Percentiles rank a stretch among this genome's conserved stretches.
Conservation (phyloP, 345 rosid genomes). For the Gossypium raimondii region DNA sequence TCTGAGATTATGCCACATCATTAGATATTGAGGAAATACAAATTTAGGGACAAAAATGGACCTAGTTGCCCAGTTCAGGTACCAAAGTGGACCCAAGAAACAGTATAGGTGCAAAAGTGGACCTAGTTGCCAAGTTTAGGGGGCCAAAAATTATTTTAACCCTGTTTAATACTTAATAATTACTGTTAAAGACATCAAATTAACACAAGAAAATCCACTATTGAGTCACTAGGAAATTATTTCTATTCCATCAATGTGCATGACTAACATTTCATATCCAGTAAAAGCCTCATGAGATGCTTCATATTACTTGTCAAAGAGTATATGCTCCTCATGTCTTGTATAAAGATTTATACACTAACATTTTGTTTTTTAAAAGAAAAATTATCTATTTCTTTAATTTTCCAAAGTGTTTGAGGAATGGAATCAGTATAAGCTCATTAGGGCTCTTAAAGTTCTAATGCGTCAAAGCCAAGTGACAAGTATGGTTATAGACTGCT, state of each 20-base stretch:
- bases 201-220: not conserved
- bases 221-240: not conserved
- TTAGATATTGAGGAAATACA: too few species aligned
- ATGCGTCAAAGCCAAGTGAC: not conserved
- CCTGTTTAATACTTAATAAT: not conserved
- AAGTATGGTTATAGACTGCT: not conserved
- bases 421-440: not conserved
- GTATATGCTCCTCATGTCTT: not conserved
- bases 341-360: not conserved
- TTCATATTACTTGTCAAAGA: not conserved
- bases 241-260: not conserved
- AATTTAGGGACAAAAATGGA: too few species aligned
- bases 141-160: too few species aligned
- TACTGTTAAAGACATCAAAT: not conserved
- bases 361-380: not conserved
- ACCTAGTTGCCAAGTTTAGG: too few species aligned
- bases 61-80: too few species aligned
- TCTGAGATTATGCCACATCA: too few species aligned
- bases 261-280: not conserved
- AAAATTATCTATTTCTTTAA: not conserved
- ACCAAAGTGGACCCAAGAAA: too few species aligned
- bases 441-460: not conserved
- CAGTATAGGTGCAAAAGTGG: too few species aligned
- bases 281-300: not conserved
- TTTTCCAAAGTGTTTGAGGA: not conserved